Evolutionary conservation across 2,329 filamentous ascomycete genomes (phyloP).

Genomic region (Furcasterigmium furcatum): DNA sequence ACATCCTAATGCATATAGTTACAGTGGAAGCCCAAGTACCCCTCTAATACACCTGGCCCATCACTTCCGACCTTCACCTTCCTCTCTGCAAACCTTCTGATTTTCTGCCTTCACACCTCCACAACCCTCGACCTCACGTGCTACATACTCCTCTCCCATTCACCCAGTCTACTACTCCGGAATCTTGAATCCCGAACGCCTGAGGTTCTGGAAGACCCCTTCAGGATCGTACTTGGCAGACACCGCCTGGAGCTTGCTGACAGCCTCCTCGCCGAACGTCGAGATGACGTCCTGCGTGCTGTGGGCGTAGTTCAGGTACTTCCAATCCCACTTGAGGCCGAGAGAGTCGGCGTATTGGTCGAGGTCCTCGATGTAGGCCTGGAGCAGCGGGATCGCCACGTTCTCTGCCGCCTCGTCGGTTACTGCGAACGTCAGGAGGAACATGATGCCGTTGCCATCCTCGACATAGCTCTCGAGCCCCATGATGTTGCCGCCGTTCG

Average conservation of each 20-base stretch:
- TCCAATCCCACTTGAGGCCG: conserved; percentile 21
- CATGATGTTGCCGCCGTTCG: conserved; percentile 28
- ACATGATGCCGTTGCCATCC: conserved; percentile 24
- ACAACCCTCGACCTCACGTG: too few relatives aligned
- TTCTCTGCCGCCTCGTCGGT: conserved; percentile 27
- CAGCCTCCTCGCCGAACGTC: conserved; percentile 31
- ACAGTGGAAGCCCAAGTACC: too few relatives aligned
- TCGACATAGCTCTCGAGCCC: conserved; percentile 24
- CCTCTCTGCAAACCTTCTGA: too few relatives aligned
- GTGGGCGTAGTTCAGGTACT: conserved; percentile 43
- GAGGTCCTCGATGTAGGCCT: conserved; percentile 25
- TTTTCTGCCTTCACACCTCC: too few relatives aligned
- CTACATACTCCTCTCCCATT: too few relatives aligned
- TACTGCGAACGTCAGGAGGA: conserved; percentile 24
- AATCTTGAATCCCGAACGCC: conserved; percentile 27
- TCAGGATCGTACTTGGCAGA: conserved; percentile 31
- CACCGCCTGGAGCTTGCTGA: conserved; percentile 24
- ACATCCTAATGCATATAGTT: too few relatives aligned
- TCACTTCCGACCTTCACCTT: too few relatives aligned
- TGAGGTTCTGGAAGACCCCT: conserved; percentile 31
- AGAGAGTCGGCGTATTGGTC: conserved; percentile 19
- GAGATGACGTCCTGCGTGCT: conserved; percentile 30
- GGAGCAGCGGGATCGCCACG: conserved; percentile 29
- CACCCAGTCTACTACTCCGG: conserved; percentile 9
- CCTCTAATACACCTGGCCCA: too few relatives aligned